A percentile compares a stretch with the other conserved stretches of the same genome.
These are phyloP conservation scores for Ophiostoma angusticollis DNA, from an alignment of 2,329 filamentous ascomycete genomes.

Conservation along the genomic window DNA sequence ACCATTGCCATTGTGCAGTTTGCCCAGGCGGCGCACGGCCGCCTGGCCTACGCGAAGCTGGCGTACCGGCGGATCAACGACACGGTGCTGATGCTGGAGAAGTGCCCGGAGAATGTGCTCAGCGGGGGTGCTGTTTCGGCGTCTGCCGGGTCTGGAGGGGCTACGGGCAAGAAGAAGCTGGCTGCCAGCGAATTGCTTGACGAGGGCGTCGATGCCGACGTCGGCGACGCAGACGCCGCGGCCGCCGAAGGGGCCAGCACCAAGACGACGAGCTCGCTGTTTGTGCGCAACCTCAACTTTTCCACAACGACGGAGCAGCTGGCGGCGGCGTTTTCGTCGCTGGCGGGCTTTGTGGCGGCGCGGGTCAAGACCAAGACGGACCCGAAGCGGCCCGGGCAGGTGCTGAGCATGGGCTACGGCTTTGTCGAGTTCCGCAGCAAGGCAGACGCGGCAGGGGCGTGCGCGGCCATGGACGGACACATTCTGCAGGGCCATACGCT, in stretches of 20 bases:
- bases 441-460: constrained; percentile 64
- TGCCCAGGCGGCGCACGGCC: constrained; percentile 62
- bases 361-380: constrained; percentile 88
- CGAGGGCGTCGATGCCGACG: not conserved
- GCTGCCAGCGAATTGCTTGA: constrained; percentile 9
- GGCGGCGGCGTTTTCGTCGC: constrained; percentile 61
- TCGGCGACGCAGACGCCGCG: not conserved
- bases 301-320: constrained; percentile 66
- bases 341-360: constrained; percentile 82
- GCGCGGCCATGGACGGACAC: constrained; percentile 77
- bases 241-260: not conserved
- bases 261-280: constrained; percentile 63
- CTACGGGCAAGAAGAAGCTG: constrained; percentile 10
- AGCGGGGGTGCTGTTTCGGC: too few species aligned
- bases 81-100: constrained; percentile 84
- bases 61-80: constrained; percentile 87
- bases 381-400: constrained; percentile 76
- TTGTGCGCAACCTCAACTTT: constrained; percentile 91
- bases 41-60: constrained; percentile 69
- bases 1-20: constrained; percentile 94
- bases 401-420: constrained; percentile 93
- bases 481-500: constrained; percentile 79
- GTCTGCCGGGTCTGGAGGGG: too few species aligned
- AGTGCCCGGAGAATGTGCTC: constrained; percentile 81
- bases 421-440: constrained; percentile 82